Evolutionary conservation across 2,329 filamentous ascomycete species (phyloP).

Genomic region (Pseudopithomyces maydicus): DNA sequence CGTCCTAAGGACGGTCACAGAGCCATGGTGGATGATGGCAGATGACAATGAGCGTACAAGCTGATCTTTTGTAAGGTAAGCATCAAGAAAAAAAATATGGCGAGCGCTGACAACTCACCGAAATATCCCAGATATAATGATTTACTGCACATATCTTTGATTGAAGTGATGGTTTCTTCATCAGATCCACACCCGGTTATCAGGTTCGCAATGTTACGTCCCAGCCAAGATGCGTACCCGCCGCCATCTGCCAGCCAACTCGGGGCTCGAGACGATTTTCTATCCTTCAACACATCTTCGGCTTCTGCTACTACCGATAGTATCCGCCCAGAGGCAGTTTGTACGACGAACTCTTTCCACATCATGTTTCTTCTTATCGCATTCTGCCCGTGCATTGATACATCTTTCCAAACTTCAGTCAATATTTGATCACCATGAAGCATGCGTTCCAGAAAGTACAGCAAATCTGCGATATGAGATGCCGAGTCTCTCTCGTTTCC

Average conservation of each 20-base stretch:
- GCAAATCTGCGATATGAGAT: conserved; percentile 46
- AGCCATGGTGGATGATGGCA: conserved; percentile 17
- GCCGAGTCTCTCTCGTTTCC: conserved; percentile 34
- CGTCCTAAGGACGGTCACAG: conserved; percentile 26
- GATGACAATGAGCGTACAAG: conserved; percentile 24
- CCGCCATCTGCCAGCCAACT: conserved; percentile 70
- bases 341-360: conserved; percentile 67
- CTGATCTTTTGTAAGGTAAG: conserved; percentile 22
- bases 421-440: conserved; percentile 53
- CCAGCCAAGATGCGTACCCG: conserved; percentile 74
- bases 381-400: conserved; percentile 47
- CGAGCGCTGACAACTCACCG: conserved; percentile 46
- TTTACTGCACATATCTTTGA: conserved; percentile 58
- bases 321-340: conserved; percentile 65
- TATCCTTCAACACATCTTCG: conserved; percentile 53
- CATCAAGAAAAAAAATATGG: background rate
- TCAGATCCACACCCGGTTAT: conserved; percentile 47
- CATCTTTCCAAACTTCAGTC: conserved; percentile 51
- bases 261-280: conserved; percentile 17
- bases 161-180: conserved; percentile 37
- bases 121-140: conserved; percentile 73
- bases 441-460: conserved; percentile 50
- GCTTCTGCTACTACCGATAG: conserved; percentile 65
- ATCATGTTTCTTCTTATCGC: conserved; percentile 56
- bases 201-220: conserved; percentile 61